Conservation (phyloP, 2,329 filamentous ascomycete genomes). For the Rutstroemia sp. region DNA sequence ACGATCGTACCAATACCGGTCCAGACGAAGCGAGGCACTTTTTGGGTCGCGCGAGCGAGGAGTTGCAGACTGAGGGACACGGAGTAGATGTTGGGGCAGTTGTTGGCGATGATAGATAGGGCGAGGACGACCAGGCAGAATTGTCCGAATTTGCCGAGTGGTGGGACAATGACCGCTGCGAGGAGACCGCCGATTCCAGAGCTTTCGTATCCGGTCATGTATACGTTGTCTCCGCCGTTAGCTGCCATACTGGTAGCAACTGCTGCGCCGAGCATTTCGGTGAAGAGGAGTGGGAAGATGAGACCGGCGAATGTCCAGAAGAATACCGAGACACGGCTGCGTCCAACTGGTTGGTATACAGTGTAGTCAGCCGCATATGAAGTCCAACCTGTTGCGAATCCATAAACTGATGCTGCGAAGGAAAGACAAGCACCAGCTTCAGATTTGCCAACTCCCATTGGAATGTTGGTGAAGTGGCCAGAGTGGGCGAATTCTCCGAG, state of each 20-base stretch:
- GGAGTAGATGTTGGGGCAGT: slow-evolving; percentile 67
- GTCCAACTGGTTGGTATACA: slow-evolving; percentile 63
- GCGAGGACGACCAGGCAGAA: slow-evolving; percentile 64
- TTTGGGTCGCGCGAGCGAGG: slow-evolving; percentile 48
- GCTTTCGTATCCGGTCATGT: slow-evolving; percentile 44
- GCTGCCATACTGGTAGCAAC: slow-evolving; percentile 55
- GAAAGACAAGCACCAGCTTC: slow-evolving; percentile 58
- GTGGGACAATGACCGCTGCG: slow-evolving; percentile 50
- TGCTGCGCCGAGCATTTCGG: slow-evolving; percentile 64
- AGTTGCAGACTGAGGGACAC: slow-evolving; percentile 61
- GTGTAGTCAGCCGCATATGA: slow-evolving; percentile 72
- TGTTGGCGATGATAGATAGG: slow-evolving; percentile 61
- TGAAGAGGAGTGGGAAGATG: slow-evolving; percentile 65
- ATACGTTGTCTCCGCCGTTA: slow-evolving; percentile 47
- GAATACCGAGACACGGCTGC: slow-evolving; percentile 57
- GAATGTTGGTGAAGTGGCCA: slow-evolving; percentile 53
- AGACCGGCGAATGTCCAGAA: slow-evolving; percentile 62
- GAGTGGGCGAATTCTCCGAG: slow-evolving; percentile 61
- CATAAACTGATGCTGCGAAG: slow-evolving; percentile 59
- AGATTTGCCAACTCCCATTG: slow-evolving; percentile 49
- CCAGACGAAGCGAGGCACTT: slow-evolving; percentile 62
- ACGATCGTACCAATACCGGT: slow-evolving; percentile 52
- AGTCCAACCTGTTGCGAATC: slow-evolving; percentile 67
- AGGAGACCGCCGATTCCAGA: slow-evolving; percentile 61
- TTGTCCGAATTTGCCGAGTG: slow-evolving; percentile 60